phyloP scores from a whole-genome alignment of 805 yeast species.

The Phaffomyces thermotolerans region DNA sequence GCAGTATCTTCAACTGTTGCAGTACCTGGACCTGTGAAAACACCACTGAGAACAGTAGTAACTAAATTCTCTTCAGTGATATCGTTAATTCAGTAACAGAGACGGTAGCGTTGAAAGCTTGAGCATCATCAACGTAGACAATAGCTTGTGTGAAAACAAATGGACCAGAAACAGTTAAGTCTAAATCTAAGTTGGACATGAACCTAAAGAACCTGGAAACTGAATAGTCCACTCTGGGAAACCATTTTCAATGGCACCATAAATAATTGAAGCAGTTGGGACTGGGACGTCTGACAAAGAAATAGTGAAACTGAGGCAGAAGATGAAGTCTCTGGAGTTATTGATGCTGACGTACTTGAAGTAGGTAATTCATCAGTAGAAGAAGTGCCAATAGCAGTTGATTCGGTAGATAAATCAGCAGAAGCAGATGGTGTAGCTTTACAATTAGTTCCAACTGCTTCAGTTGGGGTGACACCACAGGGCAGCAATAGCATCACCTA shows the following conservation, averaged over 20 bases:
- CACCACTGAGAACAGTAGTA: slow-evolving; percentile 1
- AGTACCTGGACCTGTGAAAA: neutral
- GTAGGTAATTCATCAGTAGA: neutral
- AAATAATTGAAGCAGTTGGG: slow-evolving; percentile 1
- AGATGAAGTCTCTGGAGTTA: neutral
- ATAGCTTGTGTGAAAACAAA: slow-evolving; percentile 9
- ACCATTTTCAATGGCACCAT: slow-evolving; percentile 8
- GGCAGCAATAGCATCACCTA: slow-evolving; percentile 10
- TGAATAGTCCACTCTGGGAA: slow-evolving; percentile 8
- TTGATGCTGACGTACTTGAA: neutral
- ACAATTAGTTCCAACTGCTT: no score
- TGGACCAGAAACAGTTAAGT: slow-evolving; percentile 4
- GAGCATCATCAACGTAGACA: slow-evolving; percentile 9
- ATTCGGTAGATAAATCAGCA: neutral
- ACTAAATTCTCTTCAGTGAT: neutral
- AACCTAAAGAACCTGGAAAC: slow-evolving; percentile 3
- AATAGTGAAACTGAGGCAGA: neutral
- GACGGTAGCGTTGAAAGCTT: neutral
- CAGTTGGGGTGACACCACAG: slow-evolving; percentile 1
- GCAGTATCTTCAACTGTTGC: neutral
- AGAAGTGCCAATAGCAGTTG: neutral
- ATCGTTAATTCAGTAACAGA: slow-evolving; percentile 2
- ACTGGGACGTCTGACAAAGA: neutral
- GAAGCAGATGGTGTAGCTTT: neutral
- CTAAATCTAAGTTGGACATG: slow-evolving; percentile 11